Conservation (phyloP, 495 filamentous ascomycete genomes). For the Choiromyces venosus region DNA sequence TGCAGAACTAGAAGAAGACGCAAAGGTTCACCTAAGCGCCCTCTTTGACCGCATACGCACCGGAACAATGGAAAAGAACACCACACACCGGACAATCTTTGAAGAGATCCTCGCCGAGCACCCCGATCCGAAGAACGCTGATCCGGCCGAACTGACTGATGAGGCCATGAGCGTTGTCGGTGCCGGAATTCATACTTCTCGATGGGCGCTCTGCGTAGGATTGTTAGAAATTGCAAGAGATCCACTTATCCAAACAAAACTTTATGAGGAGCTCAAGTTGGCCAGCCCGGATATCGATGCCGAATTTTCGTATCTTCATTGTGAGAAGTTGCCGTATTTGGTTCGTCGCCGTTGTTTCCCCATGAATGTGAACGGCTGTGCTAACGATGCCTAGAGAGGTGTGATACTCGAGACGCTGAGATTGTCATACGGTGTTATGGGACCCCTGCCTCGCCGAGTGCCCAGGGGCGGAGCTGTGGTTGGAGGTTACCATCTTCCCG, state of each 20-base stretch:
- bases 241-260: slow-evolving; percentile 16
- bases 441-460: slow-evolving; percentile 29
- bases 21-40: background rate
- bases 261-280: slow-evolving; percentile 43
- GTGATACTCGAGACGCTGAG: slow-evolving; percentile 20
- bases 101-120: slow-evolving; percentile 36
- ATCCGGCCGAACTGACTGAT: slow-evolving; percentile 37
- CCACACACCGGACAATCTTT: slow-evolving; percentile 41
- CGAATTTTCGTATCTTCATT: slow-evolving; percentile 15
- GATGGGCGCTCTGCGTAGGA: slow-evolving; percentile 36
- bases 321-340: slow-evolving; percentile 45
- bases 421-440: slow-evolving; percentile 20
- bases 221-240: slow-evolving; percentile 42
- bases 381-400: slow-evolving; percentile 9
- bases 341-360: background rate
- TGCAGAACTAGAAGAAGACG: slow-evolving; percentile 21
- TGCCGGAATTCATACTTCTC: slow-evolving; percentile 45
- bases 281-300: slow-evolving; percentile 18
- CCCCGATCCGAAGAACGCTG: slow-evolving; percentile 38
- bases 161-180: slow-evolving; percentile 43
- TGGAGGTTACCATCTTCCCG: slow-evolving; percentile 39
- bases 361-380: background rate
- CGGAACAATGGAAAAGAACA: slow-evolving; percentile 23
- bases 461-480: slow-evolving; percentile 40
- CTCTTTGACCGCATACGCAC: slow-evolving; percentile 1